Percentiles rank a stretch among this genome's conserved stretches.
Evolutionary conservation across 768 basidiomycete genomes (phyloP).

Genomic region (Tricholoma bakamatsutake): DNA sequence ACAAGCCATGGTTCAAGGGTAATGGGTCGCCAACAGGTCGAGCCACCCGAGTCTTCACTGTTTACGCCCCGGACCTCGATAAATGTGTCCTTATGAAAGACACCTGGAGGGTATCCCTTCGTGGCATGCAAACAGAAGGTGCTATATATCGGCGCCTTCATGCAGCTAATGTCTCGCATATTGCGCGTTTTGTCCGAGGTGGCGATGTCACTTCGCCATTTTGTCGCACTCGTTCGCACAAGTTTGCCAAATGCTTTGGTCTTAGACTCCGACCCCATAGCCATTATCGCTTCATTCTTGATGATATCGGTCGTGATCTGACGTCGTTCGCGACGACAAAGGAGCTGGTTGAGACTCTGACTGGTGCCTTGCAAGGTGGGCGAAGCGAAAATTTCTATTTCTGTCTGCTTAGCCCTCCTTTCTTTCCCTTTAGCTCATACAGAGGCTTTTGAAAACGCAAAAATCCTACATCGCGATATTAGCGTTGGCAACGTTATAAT

Average conservation of each 20-base stretch:
- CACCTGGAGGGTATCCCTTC: neutral
- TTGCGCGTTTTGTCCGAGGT: neutral
- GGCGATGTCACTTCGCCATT: neutral
- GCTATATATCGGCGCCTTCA: neutral
- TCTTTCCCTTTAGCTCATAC: neutral
- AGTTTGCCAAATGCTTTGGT: neutral
- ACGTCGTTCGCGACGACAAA: neutral
- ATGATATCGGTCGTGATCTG: slow-evolving; percentile 1
- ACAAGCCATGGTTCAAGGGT: neutral
- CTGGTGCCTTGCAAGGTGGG: neutral
- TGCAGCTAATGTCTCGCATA: neutral
- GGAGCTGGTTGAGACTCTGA: neutral
- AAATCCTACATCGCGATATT: slow-evolving; percentile 4
- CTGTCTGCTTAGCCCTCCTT: neutral
- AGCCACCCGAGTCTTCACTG: neutral
- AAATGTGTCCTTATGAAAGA: neutral
- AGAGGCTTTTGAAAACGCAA: slow-evolving; percentile 2
- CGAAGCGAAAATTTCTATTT: neutral
- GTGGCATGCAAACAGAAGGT: neutral
- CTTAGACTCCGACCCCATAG: neutral
- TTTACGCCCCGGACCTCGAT: neutral
- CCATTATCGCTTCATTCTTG: slow-evolving; percentile 4
- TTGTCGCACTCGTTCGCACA: neutral
- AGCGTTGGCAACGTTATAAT: slow-evolving; percentile 6
- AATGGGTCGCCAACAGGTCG: neutral